A percentile compares a stretch with the other conserved stretches of the same genome.
Conservation (phyloP, 2,329 filamentous ascomycete species). For the Didymella keratinophila region DNA sequence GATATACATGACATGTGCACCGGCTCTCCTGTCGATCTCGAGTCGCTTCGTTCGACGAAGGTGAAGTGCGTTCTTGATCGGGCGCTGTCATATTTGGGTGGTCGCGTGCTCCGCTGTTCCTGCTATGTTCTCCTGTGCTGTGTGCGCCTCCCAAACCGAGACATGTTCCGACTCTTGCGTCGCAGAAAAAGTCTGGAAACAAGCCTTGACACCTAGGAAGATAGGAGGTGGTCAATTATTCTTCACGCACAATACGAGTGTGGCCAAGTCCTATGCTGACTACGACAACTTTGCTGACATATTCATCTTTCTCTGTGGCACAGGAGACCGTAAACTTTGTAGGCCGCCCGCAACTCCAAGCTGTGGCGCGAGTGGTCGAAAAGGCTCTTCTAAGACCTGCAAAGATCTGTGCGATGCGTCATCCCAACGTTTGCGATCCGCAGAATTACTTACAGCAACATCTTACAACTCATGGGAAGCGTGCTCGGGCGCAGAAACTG, state of each 20-base stretch:
- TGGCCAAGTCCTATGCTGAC: too few species aligned
- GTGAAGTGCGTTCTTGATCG: background rate
- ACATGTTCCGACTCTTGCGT: background rate
- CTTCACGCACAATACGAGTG: too few species aligned
- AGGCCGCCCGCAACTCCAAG: background rate
- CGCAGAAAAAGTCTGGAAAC: too few species aligned
- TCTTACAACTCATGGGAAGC: background rate
- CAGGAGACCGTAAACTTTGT: too few species aligned
- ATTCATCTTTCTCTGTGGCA: too few species aligned
- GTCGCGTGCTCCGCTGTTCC: background rate
- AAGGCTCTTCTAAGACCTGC: background rate
- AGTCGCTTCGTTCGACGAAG: background rate
- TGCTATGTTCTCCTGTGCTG: background rate
- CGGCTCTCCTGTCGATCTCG: too few species aligned
- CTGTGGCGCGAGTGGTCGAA: background rate
- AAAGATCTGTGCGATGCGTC: background rate
- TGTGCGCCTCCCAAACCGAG: background rate
- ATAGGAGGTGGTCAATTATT: too few species aligned
- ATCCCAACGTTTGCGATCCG: background rate
- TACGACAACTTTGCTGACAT: too few species aligned
- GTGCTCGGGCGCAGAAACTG: background rate
- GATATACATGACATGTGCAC: background rate
- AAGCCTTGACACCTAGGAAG: too few species aligned
- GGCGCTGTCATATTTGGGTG: background rate
- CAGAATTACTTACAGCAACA: background rate